Evolutionary conservation across 345 rosid species (phyloP), one percentile per base, ranked within the genome.

Genomic region (Trapa incisa): DNA sequence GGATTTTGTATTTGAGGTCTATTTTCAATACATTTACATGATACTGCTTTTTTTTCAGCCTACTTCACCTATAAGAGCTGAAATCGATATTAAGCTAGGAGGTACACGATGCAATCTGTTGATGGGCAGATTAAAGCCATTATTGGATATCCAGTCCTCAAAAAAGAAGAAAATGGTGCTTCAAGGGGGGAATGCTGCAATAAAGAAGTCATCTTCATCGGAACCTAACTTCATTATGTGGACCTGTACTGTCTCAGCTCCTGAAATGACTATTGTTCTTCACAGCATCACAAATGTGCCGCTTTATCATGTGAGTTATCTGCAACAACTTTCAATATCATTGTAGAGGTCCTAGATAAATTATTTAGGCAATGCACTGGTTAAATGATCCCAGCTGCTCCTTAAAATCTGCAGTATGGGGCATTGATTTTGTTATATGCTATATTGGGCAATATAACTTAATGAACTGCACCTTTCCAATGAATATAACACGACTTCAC

Each of bases 231-330:
- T 76, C 71, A 72, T 94, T 39, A 80, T 89, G 86, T 94, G 99
- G 99, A 91, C 99, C 29, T 79, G 92, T 78, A 91, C 95, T 73
- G 80, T 87, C 69, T 86, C 99, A 60, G 99, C 99, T 67, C 99
- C 99, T 71, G 99, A 94, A 80, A 86, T 94, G 96, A 87, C 89
- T 61, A 54, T 84, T 74, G 81, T 91, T 77, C 82, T 94, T 10
- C 82, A 83, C 71, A 78, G 84, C 70, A 67, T 84, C 76, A 72
- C 73, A 47, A 91, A 81, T 71, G 68, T 72, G 60, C 91, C 99
- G 1, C 61, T 94, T 65, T 94, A 85, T 86, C 99, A 89, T 82
- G 99, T 94, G 83, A 87, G 99, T 69, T 47, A 38, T 61, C 66
- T 58, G 13, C 36, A 10, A 4, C 53, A 7, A 43, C 37, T 65